Conservation (phyloP, 768 basidiomycete species). For the Leccinellum luteum region DNA sequence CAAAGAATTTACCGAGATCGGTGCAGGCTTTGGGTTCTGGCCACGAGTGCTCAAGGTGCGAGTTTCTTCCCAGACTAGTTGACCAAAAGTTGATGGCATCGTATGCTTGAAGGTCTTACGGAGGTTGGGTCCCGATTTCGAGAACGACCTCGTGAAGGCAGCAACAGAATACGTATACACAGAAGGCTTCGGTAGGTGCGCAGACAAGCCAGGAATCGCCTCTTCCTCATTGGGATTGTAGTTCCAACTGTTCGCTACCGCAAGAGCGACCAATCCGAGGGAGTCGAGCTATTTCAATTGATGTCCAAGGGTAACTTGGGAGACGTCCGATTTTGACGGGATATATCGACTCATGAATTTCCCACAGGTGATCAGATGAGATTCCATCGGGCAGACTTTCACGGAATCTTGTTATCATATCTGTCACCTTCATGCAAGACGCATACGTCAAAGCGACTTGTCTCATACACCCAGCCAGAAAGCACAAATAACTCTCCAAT, state of each 20-base stretch:
- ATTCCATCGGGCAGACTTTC: constrained; percentile 70
- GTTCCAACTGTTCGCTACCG: constrained; percentile 54
- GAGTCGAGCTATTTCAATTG: constrained; percentile 52
- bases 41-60: constrained; percentile 32
- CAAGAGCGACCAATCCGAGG: constrained; percentile 58
- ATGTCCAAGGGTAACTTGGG: constrained; percentile 49
- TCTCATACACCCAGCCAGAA: constrained; percentile 48
- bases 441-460: constrained; percentile 57
- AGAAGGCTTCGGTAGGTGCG: constrained; percentile 21
- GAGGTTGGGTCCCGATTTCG: constrained; percentile 20
- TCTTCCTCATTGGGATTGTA: constrained; percentile 22
- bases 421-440: constrained; percentile 46
- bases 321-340: not conserved
- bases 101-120: constrained; percentile 17
- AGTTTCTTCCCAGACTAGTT: not conserved
- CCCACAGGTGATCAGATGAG: constrained; percentile 46
- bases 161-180: constrained; percentile 21
- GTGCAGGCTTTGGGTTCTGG: constrained; percentile 59
- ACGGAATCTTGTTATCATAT: constrained; percentile 50
- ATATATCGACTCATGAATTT: not conserved
- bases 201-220: not conserved
- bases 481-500: constrained; percentile 35
- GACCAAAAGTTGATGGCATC: not conserved
- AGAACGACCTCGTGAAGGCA: constrained; percentile 13
- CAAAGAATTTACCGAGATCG: constrained; percentile 47